Evolutionary conservation across 2,329 filamentous ascomycete species (phyloP), one percentile per base, ranked within the genome.

Genomic region (Ophiobolus disseminans): DNA sequence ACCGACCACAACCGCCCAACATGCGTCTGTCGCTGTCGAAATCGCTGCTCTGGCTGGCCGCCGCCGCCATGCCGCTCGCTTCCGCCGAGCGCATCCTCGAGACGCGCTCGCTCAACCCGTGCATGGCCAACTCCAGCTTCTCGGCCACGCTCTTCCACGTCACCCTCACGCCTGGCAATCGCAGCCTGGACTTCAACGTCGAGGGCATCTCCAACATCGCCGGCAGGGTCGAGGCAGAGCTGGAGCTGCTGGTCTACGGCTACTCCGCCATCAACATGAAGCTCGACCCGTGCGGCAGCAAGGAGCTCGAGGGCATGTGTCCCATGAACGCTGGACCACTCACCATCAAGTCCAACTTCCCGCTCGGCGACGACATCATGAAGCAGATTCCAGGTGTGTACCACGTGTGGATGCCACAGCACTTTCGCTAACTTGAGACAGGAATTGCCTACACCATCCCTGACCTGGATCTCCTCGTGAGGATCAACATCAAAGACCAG

Each of bases 71-170:
- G 42, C 69, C 82, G 41, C 75, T 82, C 50, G 80, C 78, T 47
- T 77, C 83, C 49, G 88, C 84, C 55, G 80, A 85, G 68, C 58
- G 60, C 48, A 40, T 59, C 40, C 88, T 97, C 65, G 80, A 86
- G 63, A 94, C 92, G 46, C 89, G 83, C 69, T 95, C 92, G 20
- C 82, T 97, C 61, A 91, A 90, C 73, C 83, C 88, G 37, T 97
- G 92, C 76, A 89, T 92, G 80, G 79, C 85, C 50, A 87, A 93
- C 74, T 93, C 89, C 21, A 87, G 86, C 67, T 95, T 97, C 86
- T 89, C 89, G 4, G 91, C 92, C 63, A 91, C 88, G 62, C 82
- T 94, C 50, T 96, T 97, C 83, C 88, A 95, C 62, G 88, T 96
- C 72, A 78, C 85, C 57, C 90, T 90, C 75, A 90, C 87, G 1